A percentile compares a stretch with the other conserved stretches of the same genome.
These are phyloP conservation scores for Penicillium goetzii DNA, from an alignment of 495 filamentous ascomycete genomes.

Conservation along the genomic window DNA sequence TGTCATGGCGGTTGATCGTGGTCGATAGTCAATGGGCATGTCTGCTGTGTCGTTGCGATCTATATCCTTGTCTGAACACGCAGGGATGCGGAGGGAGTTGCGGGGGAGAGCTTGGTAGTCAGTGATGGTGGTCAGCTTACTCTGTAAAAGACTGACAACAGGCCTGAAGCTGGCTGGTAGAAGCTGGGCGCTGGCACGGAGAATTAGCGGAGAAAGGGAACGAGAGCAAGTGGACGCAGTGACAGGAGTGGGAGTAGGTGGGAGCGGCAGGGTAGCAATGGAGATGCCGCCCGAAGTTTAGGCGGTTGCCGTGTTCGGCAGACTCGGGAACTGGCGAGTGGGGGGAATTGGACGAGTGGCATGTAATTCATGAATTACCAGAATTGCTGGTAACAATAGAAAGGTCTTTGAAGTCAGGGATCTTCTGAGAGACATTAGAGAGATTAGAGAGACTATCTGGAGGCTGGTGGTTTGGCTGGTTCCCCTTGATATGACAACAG, in stretches of 20 bases:
- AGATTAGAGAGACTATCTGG: neutral
- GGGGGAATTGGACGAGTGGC: neutral
- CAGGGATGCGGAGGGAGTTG: neutral
- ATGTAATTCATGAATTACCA: neutral
- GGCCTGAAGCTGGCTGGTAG: neutral
- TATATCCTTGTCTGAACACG: neutral
- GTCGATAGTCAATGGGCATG: neutral
- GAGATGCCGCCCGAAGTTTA: constrained; percentile 23
- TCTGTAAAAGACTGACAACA: neutral
- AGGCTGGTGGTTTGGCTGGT: neutral
- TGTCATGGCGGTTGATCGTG: neutral
- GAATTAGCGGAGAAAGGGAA: constrained; percentile 22
- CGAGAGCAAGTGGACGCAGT: constrained; percentile 12
- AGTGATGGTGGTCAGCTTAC: neutral
- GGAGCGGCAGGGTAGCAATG: constrained; percentile 13
- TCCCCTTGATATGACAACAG: neutral
- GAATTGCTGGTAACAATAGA: neutral
- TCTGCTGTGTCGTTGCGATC: neutral
- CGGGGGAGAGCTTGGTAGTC: neutral
- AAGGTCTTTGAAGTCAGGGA: no score
- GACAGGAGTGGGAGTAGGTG: constrained; percentile 5
- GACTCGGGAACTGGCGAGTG: constrained; percentile 2
- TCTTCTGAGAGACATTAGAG: no score
- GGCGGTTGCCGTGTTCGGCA: constrained; percentile 12
- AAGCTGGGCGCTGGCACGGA: neutral